A percentile compares a stretch with the other conserved stretches of the same genome.
Conservation (phyloP, 495 filamentous ascomycete species). For the Gamarada debralockiae region DNA sequence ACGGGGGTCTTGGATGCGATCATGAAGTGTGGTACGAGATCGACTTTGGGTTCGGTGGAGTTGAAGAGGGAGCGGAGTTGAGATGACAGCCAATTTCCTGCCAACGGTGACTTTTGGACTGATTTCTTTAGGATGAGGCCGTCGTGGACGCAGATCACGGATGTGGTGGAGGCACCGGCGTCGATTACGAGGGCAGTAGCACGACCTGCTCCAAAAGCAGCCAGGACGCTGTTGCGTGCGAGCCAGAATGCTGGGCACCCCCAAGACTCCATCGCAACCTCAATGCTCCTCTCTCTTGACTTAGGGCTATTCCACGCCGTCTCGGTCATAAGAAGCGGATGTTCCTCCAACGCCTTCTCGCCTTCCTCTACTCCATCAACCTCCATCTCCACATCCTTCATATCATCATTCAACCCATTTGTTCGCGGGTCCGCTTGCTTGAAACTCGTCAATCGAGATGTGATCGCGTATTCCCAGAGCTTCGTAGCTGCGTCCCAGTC, state of each 20-base stretch:
- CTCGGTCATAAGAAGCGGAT: constrained; percentile 91
- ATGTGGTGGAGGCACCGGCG: constrained; percentile 85
- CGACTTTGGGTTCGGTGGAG: constrained; percentile 69
- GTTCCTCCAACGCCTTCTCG: constrained; percentile 81
- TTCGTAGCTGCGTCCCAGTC: constrained; percentile 92
- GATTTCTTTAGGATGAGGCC: constrained; percentile 91
- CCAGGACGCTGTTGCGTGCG: constrained; percentile 52
- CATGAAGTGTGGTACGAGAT: constrained; percentile 81
- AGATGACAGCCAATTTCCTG: constrained; percentile 82
- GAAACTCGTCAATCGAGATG: constrained; percentile 66
- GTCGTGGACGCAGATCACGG: constrained; percentile 88
- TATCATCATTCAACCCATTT: constrained; percentile 70
- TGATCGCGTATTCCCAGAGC: constrained; percentile 87
- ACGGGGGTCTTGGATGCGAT: constrained; percentile 82
- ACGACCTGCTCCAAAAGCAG: constrained; percentile 83
- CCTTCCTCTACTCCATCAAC: constrained; percentile 64
- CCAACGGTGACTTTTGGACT: constrained; percentile 75
- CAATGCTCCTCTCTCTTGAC: constrained; percentile 84
- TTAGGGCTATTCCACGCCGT: constrained; percentile 87
- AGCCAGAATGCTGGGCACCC: constrained; percentile 91
- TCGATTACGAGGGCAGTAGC: constrained; percentile 89
- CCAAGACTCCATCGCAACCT: constrained; percentile 95
- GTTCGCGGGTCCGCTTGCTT: constrained; percentile 57
- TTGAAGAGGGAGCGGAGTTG: constrained; percentile 82
- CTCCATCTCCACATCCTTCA: constrained; percentile 56